Conservation (phyloP, 768 basidiomycete genomes). For the Podaxis sp. region DNA sequence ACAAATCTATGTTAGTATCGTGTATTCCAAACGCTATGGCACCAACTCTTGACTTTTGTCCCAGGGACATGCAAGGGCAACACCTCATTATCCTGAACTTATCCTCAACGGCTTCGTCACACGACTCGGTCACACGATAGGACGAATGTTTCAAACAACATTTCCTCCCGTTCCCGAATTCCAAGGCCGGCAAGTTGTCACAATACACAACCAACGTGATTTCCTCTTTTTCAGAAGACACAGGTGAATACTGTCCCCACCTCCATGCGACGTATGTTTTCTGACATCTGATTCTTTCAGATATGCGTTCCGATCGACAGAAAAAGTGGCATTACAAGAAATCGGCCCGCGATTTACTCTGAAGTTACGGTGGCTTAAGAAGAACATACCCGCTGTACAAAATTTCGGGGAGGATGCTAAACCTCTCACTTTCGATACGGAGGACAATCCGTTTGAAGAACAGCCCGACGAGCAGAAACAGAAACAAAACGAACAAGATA, state of each 20-base stretch:
- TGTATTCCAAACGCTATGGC: not conserved
- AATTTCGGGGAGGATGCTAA: conserved; percentile 62
- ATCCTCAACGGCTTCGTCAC: conserved; percentile 95
- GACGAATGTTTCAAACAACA: conserved; percentile 93
- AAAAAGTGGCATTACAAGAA: conserved; percentile 92
- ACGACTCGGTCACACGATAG: conserved; percentile 88
- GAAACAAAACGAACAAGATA: conserved; percentile 25
- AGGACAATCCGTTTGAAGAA: conserved; percentile 20
- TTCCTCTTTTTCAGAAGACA: conserved; percentile 97
- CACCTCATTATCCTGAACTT: conserved; percentile 92
- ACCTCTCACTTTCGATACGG: conserved; percentile 52
- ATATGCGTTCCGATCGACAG: conserved; percentile 89
- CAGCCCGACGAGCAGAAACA: conserved; percentile 29
- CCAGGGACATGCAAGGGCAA: conserved; percentile 90
- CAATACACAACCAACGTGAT: conserved; percentile 95
- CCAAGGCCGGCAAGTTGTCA: conserved; percentile 95
- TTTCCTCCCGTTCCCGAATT: conserved; percentile 96
- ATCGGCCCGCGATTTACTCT: conserved; percentile 97
- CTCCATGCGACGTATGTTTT: too few relatives aligned
- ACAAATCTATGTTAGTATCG: conserved; percentile 71
- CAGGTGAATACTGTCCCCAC: conserved; percentile 48
- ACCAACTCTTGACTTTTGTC: not conserved
- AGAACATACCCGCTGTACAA: conserved; percentile 81
- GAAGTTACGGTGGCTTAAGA: conserved; percentile 86
- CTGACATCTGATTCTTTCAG: conserved; percentile 35